Evolutionary conservation across 345 rosid genomes (phyloP).

Genomic region (Heritiera fomes): DNA sequence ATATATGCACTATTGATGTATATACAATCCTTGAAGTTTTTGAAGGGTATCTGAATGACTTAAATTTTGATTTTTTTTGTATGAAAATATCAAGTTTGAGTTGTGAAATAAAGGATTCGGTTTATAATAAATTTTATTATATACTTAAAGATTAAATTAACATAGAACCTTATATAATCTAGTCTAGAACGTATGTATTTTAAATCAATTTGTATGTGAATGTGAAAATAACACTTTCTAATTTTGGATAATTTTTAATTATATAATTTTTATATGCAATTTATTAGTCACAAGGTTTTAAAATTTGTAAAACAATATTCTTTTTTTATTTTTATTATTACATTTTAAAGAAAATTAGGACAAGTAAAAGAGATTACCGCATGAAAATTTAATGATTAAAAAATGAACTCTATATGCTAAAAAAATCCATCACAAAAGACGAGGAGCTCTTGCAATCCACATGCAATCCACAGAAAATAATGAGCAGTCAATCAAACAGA

Average conservation of each 20-base stretch:
- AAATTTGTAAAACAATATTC: not conserved
- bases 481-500: constrained; percentile 23
- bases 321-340: not conserved
- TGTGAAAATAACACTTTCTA: not conserved
- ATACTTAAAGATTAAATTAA: too few species aligned
- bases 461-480: constrained; percentile 34
- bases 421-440: not conserved
- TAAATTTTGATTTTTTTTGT: too few species aligned
- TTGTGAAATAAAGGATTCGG: too few species aligned
- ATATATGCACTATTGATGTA: too few species aligned
- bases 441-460: constrained; percentile 25
- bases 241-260: too few species aligned
- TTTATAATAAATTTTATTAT: too few species aligned
- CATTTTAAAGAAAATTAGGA: not conserved
- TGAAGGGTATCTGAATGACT: too few species aligned
- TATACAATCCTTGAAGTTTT: too few species aligned
- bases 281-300: not conserved
- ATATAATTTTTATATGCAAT: not conserved
- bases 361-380: not conserved
- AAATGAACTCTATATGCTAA: not conserved
- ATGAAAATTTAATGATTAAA: not conserved
- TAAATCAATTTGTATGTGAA: too few species aligned
- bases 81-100: too few species aligned
- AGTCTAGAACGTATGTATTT: too few species aligned
- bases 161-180: too few species aligned